Base-by-base conservation (phyloP, 179 eudicot genomes). In the Beta corolliflora region DNA sequence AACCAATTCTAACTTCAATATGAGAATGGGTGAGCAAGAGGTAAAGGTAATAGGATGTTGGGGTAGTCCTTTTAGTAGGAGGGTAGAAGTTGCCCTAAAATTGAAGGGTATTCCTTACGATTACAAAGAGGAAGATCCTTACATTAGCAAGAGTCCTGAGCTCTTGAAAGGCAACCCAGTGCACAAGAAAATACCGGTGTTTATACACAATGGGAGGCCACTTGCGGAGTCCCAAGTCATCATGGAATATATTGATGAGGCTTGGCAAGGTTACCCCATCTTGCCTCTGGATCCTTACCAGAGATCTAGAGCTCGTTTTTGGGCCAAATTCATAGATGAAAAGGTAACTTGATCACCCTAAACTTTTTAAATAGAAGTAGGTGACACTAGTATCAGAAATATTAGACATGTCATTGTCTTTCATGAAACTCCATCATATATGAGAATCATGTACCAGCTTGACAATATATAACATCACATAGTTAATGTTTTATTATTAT, bases 221-320 rank as follows among this genome's bases (percentile, higher is more conserved):
- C 71, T 78, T 66, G 56, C 50, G 19, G 84, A 85, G 76, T 85
- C 87, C 0, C 79, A 72, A n/a, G 81, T 86, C 21, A 86, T 86
- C 16, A 55, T 86, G 31, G 86, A 86, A 55, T 86, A 83, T 66
- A 83, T 86, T 25, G 88, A 83, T 60, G 84, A 83, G 45, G 67
- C 61, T 2, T 86, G 83, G 82, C 55, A 80, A 46, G 85, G 81
- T 10, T 71, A 73, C 15, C 36, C 84, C 25, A 78, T 86, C 65
- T 56, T 83, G 78, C 88, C 88, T 48, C 36, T 25, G 29, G 77
- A 86, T 75, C 82, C 88, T 74, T 75, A 69, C 53, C 61, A 78
- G 5, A 69, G 81, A 75, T 75, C 88, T 67, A 7, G 13, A 5
- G 82, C 88, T n/a, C 88, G 88, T 29, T 83, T 86, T 73, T 81